Percentiles rank a stretch among this genome's conserved stretches.
Conservation (phyloP, 1,139 yeast species). For the Sugiyamaella sp. region DNA sequence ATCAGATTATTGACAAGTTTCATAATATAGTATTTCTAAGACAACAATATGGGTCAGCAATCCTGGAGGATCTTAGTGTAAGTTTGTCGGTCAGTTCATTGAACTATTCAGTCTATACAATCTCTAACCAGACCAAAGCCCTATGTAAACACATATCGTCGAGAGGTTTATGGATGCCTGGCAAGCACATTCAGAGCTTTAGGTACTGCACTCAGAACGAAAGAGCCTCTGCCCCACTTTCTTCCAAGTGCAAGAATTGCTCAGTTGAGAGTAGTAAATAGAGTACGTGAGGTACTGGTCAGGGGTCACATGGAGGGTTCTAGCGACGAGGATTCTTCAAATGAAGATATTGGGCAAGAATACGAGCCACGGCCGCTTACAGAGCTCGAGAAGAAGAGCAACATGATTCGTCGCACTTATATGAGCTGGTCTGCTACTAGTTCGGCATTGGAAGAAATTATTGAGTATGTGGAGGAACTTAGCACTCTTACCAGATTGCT, state of each 20-base stretch:
- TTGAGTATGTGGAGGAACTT: slow-evolving; percentile 53
- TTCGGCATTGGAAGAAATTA: slow-evolving; percentile 53
- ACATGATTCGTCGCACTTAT: slow-evolving; percentile 45
- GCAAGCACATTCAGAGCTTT: slow-evolving; percentile 46
- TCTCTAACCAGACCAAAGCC: slow-evolving; percentile 21
- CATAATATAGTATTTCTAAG: slow-evolving; percentile 51
- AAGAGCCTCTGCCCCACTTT: slow-evolving; percentile 53
- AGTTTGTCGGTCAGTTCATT: slow-evolving; percentile 1
- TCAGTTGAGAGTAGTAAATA: slow-evolving; percentile 49
- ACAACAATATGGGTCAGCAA: slow-evolving; percentile 50
- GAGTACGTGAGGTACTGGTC: slow-evolving; percentile 44
- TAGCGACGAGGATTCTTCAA: too few species aligned
- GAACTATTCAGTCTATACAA: not conserved
- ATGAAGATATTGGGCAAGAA: too few species aligned
- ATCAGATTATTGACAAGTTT: slow-evolving; percentile 52
- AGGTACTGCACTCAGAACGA: slow-evolving; percentile 48
- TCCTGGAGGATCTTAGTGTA: slow-evolving; percentile 48
- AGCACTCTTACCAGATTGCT: slow-evolving; percentile 47
- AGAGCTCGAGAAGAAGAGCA: slow-evolving; percentile 9
- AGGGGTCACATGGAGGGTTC: slow-evolving; percentile 10
- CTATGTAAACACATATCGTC: slow-evolving; percentile 48
- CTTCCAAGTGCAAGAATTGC: slow-evolving; percentile 54
- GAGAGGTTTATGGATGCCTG: slow-evolving; percentile 50
- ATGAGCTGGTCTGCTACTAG: slow-evolving; percentile 56
- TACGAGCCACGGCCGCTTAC: slow-evolving; percentile 10